A percentile compares a stretch with the other conserved stretches of the same genome.
These are phyloP conservation scores for Exophiala viscosa DNA, from an alignment of 2,329 filamentous ascomycete genomes.

Conservation along the genomic window DNA sequence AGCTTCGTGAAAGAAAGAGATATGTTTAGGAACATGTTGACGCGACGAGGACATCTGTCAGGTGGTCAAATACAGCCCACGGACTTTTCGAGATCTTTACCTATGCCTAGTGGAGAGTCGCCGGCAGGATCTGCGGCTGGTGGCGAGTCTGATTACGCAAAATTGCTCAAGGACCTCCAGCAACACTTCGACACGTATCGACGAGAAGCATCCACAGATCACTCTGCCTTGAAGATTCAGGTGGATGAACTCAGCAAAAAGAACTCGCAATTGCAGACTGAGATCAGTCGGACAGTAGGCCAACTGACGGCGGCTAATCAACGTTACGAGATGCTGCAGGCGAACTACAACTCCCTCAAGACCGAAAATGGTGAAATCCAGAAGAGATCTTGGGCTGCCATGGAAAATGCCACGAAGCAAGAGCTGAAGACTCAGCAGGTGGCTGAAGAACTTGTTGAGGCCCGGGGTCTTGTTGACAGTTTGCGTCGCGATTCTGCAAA, in stretches of 20 bases:
- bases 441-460: constrained; percentile 87
- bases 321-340: constrained; percentile 82
- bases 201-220: constrained; percentile 77
- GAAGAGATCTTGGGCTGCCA: constrained; percentile 71
- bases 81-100: constrained; percentile 68
- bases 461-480: constrained; percentile 75
- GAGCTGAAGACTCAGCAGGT: constrained; percentile 88
- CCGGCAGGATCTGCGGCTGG: constrained; percentile 50
- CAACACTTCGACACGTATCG: constrained; percentile 85
- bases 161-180: constrained; percentile 81
- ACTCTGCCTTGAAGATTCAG: constrained; percentile 78
- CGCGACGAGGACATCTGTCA: constrained; percentile 65
- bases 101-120: constrained; percentile 44
- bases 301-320: constrained; percentile 78
- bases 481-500: constrained; percentile 88
- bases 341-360: constrained; percentile 79
- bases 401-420: constrained; percentile 81
- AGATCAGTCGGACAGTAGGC: constrained; percentile 74
- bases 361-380: constrained; percentile 82
- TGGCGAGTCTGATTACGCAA: constrained; percentile 67
- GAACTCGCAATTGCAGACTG: constrained; percentile 75
- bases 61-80: constrained; percentile 59
- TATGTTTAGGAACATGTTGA: constrained; percentile 93
- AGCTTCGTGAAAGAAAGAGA: constrained; percentile 94
- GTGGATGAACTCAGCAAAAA: constrained; percentile 76